Base-by-base conservation (phyloP, 257 asterid species). In the Ajuga chamaepitys region DNA sequence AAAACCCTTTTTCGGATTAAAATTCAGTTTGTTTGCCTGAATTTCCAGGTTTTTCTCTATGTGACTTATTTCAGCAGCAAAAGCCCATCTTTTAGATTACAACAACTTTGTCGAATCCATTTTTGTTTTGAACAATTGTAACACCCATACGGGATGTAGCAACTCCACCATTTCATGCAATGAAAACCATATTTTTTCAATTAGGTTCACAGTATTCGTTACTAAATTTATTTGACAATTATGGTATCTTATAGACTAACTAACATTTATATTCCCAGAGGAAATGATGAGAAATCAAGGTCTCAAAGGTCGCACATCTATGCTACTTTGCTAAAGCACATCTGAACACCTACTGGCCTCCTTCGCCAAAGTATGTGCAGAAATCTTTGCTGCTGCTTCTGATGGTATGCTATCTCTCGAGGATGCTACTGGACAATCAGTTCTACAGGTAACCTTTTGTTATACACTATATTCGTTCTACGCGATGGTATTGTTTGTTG, bases 51-150 rank as follows among this genome's bases (percentile, higher is more conserved):
- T 20, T 37, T 58, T 30, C 16, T 48, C 13, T 45, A 7, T 28
- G 44, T 75, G 7, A 26, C 48, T 20, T 78, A 44, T 45, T 16
- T 60, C 48, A 75, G 78, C 91, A 92, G 98, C 87, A 24, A 93
- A 93, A 82, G 96, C 97, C 52, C 99, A 97, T 4, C 99, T 92
- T 78, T 83, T 92, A 73, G 91, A 97, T 64, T 92, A 92, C 82
- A 92, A 92, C 75, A 89, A 96, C 80, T 93, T 93, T 64, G 97
- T 93, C 16, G 99, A 93, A 71, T 87, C 97, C 26, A 70, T 93
- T 54, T 93, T 82, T 48, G 89, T 85, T 32, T 77, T 93, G 82
- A 93, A 93, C 42, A 95, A 89, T 81, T 93, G 95, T 82, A 86
- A 93, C 40, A 83, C 97, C 18, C 96, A 84, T 64, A 93, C 97